Conservation (phyloP, 2,329 filamentous ascomycete genomes). For the Trichophyton equinum region DNA sequence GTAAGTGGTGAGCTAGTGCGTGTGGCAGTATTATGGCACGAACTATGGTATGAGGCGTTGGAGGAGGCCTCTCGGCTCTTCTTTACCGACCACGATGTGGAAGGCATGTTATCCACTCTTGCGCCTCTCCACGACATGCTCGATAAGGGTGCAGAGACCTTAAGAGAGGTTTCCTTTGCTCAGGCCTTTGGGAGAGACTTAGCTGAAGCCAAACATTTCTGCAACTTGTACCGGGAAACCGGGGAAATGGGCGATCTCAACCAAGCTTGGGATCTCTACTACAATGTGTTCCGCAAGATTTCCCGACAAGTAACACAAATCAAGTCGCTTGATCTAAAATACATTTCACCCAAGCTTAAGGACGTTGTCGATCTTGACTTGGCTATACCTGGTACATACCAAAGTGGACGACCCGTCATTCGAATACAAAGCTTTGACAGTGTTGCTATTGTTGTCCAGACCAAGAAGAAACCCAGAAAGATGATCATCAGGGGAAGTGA, state of each 20-base stretch:
- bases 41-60: conserved; percentile 95
- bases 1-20: conserved; percentile 95
- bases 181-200: conserved; percentile 95
- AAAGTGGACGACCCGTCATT: conserved; percentile 65
- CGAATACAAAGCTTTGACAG: conserved; percentile 82
- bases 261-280: conserved; percentile 98
- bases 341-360: conserved; percentile 89
- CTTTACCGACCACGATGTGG: conserved; percentile 94
- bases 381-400: conserved; percentile 90
- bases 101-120: conserved; percentile 89
- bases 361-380: conserved; percentile 75
- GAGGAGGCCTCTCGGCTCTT: conserved; percentile 94
- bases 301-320: conserved; percentile 84
- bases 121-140: conserved; percentile 84
- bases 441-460: conserved; percentile 83
- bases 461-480: conserved; percentile 89
- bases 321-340: conserved; percentile 83
- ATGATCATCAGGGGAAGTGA: conserved; percentile 81
- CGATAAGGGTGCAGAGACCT: conserved; percentile 79
- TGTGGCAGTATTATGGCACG: conserved; percentile 95
- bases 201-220: conserved; percentile 91
- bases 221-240: conserved; percentile 78
- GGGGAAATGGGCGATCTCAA: conserved; percentile 88
- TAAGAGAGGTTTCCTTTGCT: conserved; percentile 91
- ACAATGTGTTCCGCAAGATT: conserved; percentile 95